A percentile compares a stretch with the other conserved stretches of the same genome.
Conservation (phyloP, 2,329 filamentous ascomycete species). For the Dactylellina haptotyla region DNA sequence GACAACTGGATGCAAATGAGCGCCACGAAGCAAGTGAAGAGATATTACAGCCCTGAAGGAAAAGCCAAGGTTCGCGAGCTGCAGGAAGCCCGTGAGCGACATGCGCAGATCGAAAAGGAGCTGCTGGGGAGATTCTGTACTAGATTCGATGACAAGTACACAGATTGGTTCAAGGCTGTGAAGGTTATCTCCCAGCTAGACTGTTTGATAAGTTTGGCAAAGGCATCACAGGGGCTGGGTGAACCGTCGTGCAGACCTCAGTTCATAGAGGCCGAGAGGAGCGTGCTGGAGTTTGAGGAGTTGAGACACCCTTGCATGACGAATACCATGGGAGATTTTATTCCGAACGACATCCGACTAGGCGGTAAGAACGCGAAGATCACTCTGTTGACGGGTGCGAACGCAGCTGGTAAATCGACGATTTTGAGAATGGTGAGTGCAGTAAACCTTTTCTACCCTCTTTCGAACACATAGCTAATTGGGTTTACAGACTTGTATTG, state of each 20-base stretch:
- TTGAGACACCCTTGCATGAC: conserved; percentile 95
- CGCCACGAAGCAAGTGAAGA: conserved; percentile 85
- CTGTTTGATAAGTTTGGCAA: conserved; percentile 91
- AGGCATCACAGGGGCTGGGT: conserved; percentile 83
- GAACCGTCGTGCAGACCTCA: conserved; percentile 85
- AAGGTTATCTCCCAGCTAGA: conserved; percentile 91
- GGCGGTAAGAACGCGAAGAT: conserved; percentile 85
- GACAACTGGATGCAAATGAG: conserved; percentile 96
- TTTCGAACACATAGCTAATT: not conserved
- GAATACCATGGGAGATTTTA: conserved; percentile 84
- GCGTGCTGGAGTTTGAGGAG: conserved; percentile 89
- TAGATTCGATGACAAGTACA: conserved; percentile 87
- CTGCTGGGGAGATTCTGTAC: conserved; percentile 83
- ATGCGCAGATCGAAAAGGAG: conserved; percentile 88
- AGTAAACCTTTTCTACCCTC: conserved; percentile 52
- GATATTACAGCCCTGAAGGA: conserved; percentile 90
- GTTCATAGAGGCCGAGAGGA: conserved; percentile 87
- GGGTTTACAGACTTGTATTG: conserved; percentile 78
- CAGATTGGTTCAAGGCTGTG: conserved; percentile 86
- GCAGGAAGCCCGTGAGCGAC: conserved; percentile 93
- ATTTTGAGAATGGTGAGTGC: conserved; percentile 84
- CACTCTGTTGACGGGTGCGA: conserved; percentile 90
- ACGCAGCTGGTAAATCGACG: conserved; percentile 96
- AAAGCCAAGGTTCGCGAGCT: conserved; percentile 83
- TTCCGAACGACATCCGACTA: conserved; percentile 90